Evolutionary conservation across 345 rosid genomes (phyloP).

Genomic region (Eucalyptus tenuipes): DNA sequence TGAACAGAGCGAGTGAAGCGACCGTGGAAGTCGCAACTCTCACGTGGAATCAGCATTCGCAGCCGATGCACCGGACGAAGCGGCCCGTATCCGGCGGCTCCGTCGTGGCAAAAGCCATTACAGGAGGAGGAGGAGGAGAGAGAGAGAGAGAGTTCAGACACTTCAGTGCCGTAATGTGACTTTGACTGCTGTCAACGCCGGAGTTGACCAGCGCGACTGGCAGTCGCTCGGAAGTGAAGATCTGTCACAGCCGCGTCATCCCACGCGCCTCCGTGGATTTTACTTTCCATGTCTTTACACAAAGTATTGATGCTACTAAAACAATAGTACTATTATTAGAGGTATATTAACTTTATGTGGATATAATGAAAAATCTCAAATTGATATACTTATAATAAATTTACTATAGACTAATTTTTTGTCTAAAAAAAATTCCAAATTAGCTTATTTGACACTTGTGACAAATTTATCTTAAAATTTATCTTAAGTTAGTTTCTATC

Average conservation of each 20-base stretch:
- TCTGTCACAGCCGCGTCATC: background rate
- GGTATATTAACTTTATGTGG: background rate
- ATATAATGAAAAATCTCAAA: too few species aligned
- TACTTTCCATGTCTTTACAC: background rate
- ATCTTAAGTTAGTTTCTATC: too few species aligned
- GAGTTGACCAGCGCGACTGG: background rate
- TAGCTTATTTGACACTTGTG: too few species aligned
- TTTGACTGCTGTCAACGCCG: background rate
- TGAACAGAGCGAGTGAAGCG: background rate
- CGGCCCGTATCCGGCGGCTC: background rate
- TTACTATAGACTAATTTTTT: accelerated
- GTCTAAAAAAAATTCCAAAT: too few species aligned
- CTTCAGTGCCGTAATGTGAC: background rate
- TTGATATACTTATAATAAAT: too few species aligned
- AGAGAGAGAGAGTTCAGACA: background rate
- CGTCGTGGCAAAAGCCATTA: background rate
- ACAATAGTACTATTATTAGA: background rate
- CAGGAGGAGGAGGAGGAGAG: background rate
- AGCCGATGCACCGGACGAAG: background rate
- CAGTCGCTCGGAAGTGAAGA: background rate
- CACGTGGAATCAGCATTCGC: background rate
- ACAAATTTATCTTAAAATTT: too few species aligned
- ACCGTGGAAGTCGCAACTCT: background rate
- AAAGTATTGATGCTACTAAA: background rate
- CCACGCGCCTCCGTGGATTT: background rate